These are phyloP conservation scores for Sungouiozyma intestinalis DNA, from an alignment of 805 yeast genomes.

Conservation along the genomic window DNA sequence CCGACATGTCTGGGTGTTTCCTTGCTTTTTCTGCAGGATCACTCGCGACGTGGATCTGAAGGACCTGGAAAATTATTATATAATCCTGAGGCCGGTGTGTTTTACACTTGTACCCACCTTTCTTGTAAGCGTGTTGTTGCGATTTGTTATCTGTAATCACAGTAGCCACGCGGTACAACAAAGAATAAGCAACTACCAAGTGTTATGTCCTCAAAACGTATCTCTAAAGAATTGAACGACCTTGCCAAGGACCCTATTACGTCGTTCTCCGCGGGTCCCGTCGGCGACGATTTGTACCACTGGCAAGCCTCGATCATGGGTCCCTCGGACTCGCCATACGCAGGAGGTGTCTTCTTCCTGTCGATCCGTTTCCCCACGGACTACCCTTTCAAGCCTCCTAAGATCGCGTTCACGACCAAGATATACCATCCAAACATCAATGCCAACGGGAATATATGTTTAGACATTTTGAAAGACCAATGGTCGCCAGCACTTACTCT, in stretches of 20 bases:
- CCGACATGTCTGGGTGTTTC: no score
- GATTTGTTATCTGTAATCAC: no score
- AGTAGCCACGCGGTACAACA: no score
- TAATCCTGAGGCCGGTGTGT: neutral
- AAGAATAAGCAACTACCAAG: neutral
- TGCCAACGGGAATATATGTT: conserved; percentile 90
- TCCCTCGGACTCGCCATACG: conserved; percentile 85
- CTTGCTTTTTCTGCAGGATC: no score
- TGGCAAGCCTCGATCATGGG: conserved; percentile 99
- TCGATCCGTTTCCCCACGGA: conserved; percentile 98
- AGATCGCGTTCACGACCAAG: conserved; percentile 84
- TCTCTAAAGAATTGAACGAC: conserved; percentile 90
- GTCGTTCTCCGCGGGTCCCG: conserved; percentile 98
- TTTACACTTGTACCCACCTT: conserved; percentile 13
- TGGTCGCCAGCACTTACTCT: conserved; percentile 99
- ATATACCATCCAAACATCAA: conserved; percentile 97
- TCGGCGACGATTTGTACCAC: conserved; percentile 94
- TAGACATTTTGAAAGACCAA: conserved; percentile 93
- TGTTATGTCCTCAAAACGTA: conserved; percentile 80
- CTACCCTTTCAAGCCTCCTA: conserved; percentile 98
- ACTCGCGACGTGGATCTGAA: neutral
- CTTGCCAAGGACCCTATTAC: conserved; percentile 98
- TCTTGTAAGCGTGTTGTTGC: conserved; percentile 5
- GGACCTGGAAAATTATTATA: neutral
- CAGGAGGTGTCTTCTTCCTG: conserved; percentile 91